Conservation (phyloP, 805 yeast species). For the Candida chauliodis region DNA sequence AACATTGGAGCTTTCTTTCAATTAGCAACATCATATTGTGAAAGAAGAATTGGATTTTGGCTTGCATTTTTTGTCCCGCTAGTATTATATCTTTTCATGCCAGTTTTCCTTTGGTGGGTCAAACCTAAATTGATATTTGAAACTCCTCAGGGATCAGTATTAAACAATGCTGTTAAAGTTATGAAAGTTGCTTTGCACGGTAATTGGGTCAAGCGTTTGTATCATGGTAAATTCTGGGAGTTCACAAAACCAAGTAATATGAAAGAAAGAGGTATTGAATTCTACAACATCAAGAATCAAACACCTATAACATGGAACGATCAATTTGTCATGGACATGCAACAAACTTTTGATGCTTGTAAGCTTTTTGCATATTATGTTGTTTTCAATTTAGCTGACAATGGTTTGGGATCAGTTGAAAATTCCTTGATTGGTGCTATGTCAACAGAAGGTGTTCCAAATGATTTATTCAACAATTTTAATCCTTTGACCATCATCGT, state of each 20-base stretch:
- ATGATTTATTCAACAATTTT: slow-evolving; percentile 53
- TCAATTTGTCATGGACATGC: slow-evolving; percentile 46
- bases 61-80: slow-evolving; percentile 50
- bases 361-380: slow-evolving; percentile 43
- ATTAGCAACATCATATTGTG: slow-evolving; percentile 50
- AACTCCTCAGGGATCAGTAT: slow-evolving; percentile 44
- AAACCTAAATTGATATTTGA: slow-evolving; percentile 28
- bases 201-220: slow-evolving; percentile 40
- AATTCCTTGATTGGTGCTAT: slow-evolving; percentile 54
- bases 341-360: slow-evolving; percentile 42
- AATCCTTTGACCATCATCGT: slow-evolving; percentile 53
- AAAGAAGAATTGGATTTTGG: slow-evolving; percentile 53
- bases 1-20: slow-evolving; percentile 54
- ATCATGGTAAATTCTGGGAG: slow-evolving; percentile 43
- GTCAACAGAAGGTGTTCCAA: slow-evolving; percentile 51
- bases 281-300: slow-evolving; percentile 27
- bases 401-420: slow-evolving; percentile 47
- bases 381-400: slow-evolving; percentile 39
- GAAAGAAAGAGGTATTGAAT: slow-evolving; percentile 39
- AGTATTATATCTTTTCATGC: slow-evolving; percentile 27
- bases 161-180: slow-evolving; percentile 42
- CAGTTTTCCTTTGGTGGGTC: slow-evolving; percentile 24
- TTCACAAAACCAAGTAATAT: slow-evolving; percentile 45
- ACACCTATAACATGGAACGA: slow-evolving; percentile 39
- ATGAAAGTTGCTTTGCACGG: slow-evolving; percentile 40